Evolutionary conservation across 768 basidiomycete genomes (phyloP), one percentile per base, ranked within the genome.

Genomic region (Trametes cinnabarina): DNA sequence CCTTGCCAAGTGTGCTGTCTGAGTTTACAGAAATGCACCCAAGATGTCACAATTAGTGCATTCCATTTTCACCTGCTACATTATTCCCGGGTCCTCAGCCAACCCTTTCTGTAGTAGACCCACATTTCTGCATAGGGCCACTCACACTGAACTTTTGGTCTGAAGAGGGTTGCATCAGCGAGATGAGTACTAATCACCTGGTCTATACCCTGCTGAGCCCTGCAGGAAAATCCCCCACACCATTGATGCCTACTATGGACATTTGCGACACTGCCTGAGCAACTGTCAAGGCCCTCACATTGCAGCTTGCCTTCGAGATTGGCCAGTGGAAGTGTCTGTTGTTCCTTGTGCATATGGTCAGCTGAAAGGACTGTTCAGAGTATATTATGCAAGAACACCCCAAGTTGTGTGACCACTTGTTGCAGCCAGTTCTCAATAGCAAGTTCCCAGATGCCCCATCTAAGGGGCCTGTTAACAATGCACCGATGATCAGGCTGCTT

Each of bases 211-310:
- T 57, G 37, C 37, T 57, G 42, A 34, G 22, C 10, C 54, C 51
- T 26, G 11, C 22, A 2, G 50, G 57, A 4, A 39, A 12, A 23
- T 22, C 41, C 26, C 40, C 51, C 32, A 3, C 12, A 15, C 32
- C 20, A 7, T 17, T 42, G 12, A 15, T 41, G 12, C 23, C 40
- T 42, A 30, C 34, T 12, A 53, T 58, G 46, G 76, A 77, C 61
- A 74, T 73, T 2, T 65, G 74, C 26, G 75, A 76, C 47, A 70
- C 72, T 42, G 74, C 74, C 0, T 40, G 54, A 3, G 60, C 71
- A 10, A 69, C 70, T 54, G 62, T 74, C 22, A 62, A 66, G 3
- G 67, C 68, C 3, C 60, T 69, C 44, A 55, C 48, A 28, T 28
- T 49, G 10, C 46, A 60, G 12, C 53, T 43, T 4, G 40, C 49